phyloP scores from a whole-genome alignment of 2,329 filamentous ascomycete genomes.

The Camptophora hylomeconis region DNA sequence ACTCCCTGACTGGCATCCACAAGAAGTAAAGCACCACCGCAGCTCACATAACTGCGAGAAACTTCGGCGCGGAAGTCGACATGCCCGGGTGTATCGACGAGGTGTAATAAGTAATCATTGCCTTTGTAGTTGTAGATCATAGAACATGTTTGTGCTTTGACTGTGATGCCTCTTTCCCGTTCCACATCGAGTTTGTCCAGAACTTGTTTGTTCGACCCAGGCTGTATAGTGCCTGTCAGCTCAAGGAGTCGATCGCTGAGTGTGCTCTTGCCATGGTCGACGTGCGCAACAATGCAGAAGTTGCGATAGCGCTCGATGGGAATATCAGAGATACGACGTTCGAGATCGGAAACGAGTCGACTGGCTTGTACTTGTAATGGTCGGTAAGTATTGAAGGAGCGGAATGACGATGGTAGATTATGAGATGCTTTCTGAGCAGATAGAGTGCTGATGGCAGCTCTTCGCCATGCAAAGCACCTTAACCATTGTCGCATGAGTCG shows the following conservation, averaged over 20 bases:
- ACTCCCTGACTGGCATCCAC: conserved; percentile 95
- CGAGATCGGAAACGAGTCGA: conserved; percentile 36
- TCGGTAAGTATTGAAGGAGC: not conserved
- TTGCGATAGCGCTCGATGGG: conserved; percentile 55
- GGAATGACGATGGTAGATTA: conserved; percentile 1
- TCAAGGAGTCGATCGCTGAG: conserved; percentile 86
- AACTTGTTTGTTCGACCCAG: conserved; percentile 84
- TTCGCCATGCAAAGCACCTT: conserved; percentile 17
- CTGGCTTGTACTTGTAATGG: conserved; percentile 11
- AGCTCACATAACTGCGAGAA: conserved; percentile 87
- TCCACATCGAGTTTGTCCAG: conserved; percentile 96
- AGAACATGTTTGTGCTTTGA: conserved; percentile 96
- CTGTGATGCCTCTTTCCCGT: conserved; percentile 88
- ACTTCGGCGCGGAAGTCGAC: conserved; percentile 97
- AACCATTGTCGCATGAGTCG: conserved; percentile 17
- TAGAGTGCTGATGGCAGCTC: conserved; percentile 13
- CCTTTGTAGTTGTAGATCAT: conserved; percentile 89
- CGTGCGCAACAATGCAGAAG: conserved; percentile 97
- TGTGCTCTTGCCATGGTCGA: conserved; percentile 97
- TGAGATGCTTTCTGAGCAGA: conserved; percentile 7
- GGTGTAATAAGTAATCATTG: conserved; percentile 80
- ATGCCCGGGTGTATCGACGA: conserved; percentile 94
- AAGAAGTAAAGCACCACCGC: conserved; percentile 79
- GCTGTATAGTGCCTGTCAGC: conserved; percentile 80
- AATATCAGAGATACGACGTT: conserved; percentile 41